A percentile compares a stretch with the other conserved stretches of the same genome.
phyloP scores from a whole-genome alignment of 139 green algal genomes.

The Tetradesmus lagerheimii region DNA sequence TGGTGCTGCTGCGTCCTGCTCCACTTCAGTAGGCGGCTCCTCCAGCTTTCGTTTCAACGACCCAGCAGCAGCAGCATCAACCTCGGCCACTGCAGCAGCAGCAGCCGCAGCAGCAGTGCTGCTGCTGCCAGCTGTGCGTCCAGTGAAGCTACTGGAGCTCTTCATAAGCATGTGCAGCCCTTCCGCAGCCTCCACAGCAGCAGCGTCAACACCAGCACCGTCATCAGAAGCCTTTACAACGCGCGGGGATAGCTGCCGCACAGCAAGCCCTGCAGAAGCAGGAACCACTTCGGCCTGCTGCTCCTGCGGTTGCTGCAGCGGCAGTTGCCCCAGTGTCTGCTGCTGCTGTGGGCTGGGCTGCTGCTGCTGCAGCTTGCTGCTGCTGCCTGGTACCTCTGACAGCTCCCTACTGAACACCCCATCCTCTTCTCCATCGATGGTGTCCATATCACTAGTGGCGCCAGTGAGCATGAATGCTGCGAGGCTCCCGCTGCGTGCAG shows the following conservation, averaged over 20 bases:
- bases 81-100: neutral
- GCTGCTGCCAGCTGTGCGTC: neutral
- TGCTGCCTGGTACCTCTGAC: neutral
- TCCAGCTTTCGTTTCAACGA: neutral
- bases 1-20: neutral
- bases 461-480: neutral
- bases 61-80: neutral
- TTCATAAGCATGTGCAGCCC: slow-evolving; percentile 21
- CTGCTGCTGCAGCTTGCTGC: neutral
- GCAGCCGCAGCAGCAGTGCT: neutral
- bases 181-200: slow-evolving; percentile 23
- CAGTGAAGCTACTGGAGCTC: neutral
- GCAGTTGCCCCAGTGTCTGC: neutral
- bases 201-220: neutral
- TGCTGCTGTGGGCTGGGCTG: neutral
- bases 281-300: no score
- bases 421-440: neutral
- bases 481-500: neutral
- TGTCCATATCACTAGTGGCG: neutral
- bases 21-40: neutral
- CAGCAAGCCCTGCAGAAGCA: neutral
- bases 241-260: neutral
- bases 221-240: neutral
- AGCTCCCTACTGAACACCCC: neutral
- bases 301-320: slow-evolving; percentile 1